phyloP scores from a whole-genome alignment of 2,329 filamentous ascomycete genomes.

The Ophiostoma perfectum region DNA sequence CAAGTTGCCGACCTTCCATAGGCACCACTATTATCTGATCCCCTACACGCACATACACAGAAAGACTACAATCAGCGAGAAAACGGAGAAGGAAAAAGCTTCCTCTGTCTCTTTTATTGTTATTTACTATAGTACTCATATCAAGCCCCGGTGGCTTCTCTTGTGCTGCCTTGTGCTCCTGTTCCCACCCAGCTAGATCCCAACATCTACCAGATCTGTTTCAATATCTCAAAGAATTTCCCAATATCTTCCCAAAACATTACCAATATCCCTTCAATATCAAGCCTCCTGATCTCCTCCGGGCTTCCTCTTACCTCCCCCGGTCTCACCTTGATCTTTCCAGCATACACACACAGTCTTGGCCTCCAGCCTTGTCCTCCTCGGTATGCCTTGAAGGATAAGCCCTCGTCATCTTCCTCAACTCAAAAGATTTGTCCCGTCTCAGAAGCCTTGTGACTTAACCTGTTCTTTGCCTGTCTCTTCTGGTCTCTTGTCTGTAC shows the following conservation, averaged over 20 bases:
- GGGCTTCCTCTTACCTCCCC: neutral
- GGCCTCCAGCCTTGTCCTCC: neutral
- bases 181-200: neutral
- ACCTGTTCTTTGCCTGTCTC: neutral
- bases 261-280: constrained; percentile 7
- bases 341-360: neutral
- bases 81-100: neutral
- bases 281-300: constrained; percentile 8
- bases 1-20: neutral
- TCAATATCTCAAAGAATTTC: neutral
- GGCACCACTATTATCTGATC: neutral
- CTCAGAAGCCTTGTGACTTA: constrained; percentile 5
- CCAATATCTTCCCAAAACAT: constrained; percentile 11
- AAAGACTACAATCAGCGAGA: neutral
- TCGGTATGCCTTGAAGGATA: neutral
- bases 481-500: neutral
- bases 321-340: neutral
- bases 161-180: constrained; percentile 17
- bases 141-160: constrained; percentile 19
- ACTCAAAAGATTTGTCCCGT: neutral
- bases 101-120: neutral
- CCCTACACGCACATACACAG: neutral
- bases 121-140: neutral
- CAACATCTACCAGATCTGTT: neutral
- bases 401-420: neutral